These are phyloP conservation scores for Mixia osmundae DNA, from an alignment of 1,284 basidiomycete genomes.

Conservation along the genomic window DNA sequence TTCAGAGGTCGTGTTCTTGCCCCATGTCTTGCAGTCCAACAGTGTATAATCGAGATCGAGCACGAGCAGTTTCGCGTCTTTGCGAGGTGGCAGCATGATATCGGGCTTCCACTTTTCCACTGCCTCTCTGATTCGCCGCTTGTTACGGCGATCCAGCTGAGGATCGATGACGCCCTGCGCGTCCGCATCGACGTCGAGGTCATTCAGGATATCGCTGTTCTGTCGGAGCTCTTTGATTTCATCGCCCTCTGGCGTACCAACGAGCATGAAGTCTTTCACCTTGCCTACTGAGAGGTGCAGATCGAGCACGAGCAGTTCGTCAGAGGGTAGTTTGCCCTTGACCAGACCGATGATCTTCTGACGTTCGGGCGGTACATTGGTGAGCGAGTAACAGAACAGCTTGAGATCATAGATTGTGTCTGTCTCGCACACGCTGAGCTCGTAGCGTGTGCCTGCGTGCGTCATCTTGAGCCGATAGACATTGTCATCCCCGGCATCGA, in stretches of 20 bases:
- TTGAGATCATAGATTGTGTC: no score
- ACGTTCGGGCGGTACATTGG: constrained; percentile 37
- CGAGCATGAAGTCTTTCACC: constrained; percentile 49
- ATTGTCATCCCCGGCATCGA: no score
- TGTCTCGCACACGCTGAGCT: no score
- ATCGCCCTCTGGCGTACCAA: constrained; percentile 29
- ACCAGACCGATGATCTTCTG: constrained; percentile 74
- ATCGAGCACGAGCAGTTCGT: constrained; percentile 38
- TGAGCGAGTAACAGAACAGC: no score
- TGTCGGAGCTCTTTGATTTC: neutral
- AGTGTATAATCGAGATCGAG: constrained; percentile 62
- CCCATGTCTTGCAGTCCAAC: constrained; percentile 25
- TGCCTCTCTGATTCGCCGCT: constrained; percentile 48
- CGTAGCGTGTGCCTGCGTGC: no score
- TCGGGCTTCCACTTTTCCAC: constrained; percentile 37
- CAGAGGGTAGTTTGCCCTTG: constrained; percentile 56
- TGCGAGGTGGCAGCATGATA: constrained; percentile 37
- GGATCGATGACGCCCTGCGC: no score
- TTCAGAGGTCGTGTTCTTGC: constrained; percentile 32
- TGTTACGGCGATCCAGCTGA: constrained; percentile 29
- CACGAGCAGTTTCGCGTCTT: constrained; percentile 54
- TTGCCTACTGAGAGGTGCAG: constrained; percentile 31
- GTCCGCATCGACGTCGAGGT: constrained; percentile 28
- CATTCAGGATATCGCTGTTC: neutral
- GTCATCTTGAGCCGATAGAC: no score